phyloP scores from a whole-genome alignment of 139 green algal genomes.

The Chlorella sp. region DNA sequence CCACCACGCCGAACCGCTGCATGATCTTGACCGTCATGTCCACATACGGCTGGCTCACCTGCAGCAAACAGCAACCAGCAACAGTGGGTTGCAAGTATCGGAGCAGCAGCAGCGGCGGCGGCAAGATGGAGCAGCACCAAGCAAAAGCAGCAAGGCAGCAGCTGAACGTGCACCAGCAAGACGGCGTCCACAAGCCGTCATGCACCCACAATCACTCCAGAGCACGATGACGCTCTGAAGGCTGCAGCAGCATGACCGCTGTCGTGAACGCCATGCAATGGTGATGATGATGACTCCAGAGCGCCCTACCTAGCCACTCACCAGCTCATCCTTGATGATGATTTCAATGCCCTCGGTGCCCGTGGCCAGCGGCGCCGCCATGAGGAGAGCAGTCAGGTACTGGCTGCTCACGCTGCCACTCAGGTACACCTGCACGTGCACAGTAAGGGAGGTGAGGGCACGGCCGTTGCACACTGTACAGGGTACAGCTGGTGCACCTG shows the following conservation, averaged over 20 bases:
- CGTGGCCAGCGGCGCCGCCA: constrained; percentile 87
- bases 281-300: too few species aligned
- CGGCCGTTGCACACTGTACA: constrained; percentile 4
- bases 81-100: background rate
- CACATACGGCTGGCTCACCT: constrained; percentile 90
- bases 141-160: background rate
- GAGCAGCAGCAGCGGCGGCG: background rate
- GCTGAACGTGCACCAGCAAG: too few species aligned
- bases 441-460: background rate
- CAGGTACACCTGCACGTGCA: constrained; percentile 50
- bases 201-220: too few species aligned
- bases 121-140: background rate
- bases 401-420: constrained; percentile 78
- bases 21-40: constrained; percentile 99
- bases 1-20: constrained; percentile 82
- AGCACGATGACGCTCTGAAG: too few species aligned
- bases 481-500: background rate
- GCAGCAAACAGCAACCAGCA: background rate
- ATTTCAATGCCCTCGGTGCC: constrained; percentile 65
- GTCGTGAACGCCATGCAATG: too few species aligned
- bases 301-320: too few species aligned
- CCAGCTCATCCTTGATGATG: constrained; percentile 72
- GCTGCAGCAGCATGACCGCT: too few species aligned
- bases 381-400: constrained; percentile 96
- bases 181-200: too few species aligned